phyloP scores from a whole-genome alignment of 1,284 basidiomycete species.

The Austropuccinia psidii region DNA sequence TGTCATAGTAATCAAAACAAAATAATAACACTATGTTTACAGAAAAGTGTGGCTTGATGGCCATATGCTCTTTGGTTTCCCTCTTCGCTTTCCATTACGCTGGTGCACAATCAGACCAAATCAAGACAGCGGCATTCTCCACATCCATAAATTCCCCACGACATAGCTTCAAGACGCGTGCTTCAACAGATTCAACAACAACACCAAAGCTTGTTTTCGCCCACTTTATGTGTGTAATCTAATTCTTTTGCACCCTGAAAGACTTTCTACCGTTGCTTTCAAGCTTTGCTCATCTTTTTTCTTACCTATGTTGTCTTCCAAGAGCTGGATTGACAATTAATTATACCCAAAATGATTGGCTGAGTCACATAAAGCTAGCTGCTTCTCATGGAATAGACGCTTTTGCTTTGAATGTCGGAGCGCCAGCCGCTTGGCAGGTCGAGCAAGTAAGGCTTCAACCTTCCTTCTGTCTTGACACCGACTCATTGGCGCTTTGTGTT shows the following conservation, averaged over 20 bases:
- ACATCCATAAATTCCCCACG: too few species aligned
- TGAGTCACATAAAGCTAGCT: background rate
- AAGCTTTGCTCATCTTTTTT: background rate
- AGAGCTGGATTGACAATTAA: constrained; percentile 17
- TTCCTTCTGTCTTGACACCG: background rate
- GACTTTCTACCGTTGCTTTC: background rate
- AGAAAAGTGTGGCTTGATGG: too few species aligned
- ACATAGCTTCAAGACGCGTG: too few species aligned
- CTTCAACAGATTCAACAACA: background rate
- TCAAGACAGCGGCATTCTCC: too few species aligned
- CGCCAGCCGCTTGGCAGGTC: constrained; percentile 21
- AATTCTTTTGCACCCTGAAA: background rate
- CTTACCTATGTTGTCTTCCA: background rate
- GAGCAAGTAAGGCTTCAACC: constrained; percentile 1
- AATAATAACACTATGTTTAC: too few species aligned
- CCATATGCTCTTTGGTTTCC: too few species aligned
- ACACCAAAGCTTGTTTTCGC: constrained; percentile 28
- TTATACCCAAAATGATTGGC: constrained; percentile 27
- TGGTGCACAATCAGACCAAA: too few species aligned
- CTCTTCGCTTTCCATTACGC: too few species aligned
- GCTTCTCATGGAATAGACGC: constrained; percentile 22
- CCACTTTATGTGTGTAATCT: constrained; percentile 24
- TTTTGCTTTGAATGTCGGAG: constrained; percentile 29
- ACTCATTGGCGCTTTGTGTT: background rate
- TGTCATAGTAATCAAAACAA: too few species aligned